Evolutionary conservation across 1,284 basidiomycete genomes (phyloP).

Genomic region (Rhodotorula sp.): DNA sequence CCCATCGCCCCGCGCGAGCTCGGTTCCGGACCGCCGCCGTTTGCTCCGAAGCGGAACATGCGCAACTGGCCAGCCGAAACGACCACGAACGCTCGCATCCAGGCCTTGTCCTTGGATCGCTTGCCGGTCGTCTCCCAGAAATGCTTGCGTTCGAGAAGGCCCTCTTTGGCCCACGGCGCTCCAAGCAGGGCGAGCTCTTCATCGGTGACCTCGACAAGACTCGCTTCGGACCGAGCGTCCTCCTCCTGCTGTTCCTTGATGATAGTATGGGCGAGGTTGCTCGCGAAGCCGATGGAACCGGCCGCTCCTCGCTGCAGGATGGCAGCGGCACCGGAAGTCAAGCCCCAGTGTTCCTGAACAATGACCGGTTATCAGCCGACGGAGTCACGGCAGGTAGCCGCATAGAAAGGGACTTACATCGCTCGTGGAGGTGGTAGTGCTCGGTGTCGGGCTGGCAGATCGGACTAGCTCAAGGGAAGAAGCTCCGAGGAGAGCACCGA

Average conservation of each 20-base stretch:
- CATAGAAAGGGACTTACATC: conserved; percentile 59
- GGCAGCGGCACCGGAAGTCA: conserved; percentile 24
- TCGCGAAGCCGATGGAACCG: conserved; percentile 72
- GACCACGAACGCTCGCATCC: conserved; percentile 86
- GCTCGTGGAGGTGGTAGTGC: conserved; percentile 76
- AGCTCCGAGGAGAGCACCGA: conserved; percentile 42
- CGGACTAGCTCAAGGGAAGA: conserved; percentile 35
- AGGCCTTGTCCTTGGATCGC: conserved; percentile 44
- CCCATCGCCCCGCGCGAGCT: conserved; percentile 51
- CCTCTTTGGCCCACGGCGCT: conserved; percentile 98
- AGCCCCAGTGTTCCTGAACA: conserved; percentile 30
- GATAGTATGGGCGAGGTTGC: conserved; percentile 90
- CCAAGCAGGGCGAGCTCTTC: conserved; percentile 92
- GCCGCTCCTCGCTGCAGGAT: conserved; percentile 32
- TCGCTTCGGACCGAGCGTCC: conserved; percentile 46
- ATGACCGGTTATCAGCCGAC: neutral
- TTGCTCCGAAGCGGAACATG: conserved; percentile 65
- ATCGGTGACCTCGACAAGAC: conserved; percentile 71
- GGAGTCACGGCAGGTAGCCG: neutral
- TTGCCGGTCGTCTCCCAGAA: conserved; percentile 85
- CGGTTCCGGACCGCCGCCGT: conserved; percentile 14
- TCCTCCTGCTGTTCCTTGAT: conserved; percentile 88
- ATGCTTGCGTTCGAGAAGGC: conserved; percentile 87
- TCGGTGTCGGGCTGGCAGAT: conserved; percentile 72
- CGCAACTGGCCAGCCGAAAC: conserved; percentile 87